Evolutionary conservation across 148 eudicot genomes (phyloP).

Genomic region (Fagopyrum esculentum): DNA sequence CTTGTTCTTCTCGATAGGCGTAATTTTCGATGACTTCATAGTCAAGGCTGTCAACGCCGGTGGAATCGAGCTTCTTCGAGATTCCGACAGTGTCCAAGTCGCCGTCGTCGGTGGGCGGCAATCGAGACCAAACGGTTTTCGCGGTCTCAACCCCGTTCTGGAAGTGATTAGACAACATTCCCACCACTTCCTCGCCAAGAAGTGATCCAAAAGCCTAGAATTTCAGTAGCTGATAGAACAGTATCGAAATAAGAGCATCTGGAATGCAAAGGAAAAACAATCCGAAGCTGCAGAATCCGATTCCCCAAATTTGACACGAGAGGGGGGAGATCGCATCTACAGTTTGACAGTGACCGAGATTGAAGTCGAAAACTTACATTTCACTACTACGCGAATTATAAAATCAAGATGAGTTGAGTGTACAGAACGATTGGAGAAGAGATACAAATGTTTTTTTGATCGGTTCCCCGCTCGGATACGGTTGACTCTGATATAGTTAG

Average conservation of each 20-base stretch:
- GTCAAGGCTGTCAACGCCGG: conserved; percentile 72
- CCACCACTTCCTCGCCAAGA: background rate
- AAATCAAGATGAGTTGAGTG: too few species aligned
- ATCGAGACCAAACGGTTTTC: conserved; percentile 61
- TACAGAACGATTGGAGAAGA: too few species aligned
- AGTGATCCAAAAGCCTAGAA: background rate
- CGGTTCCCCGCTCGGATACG: too few species aligned
- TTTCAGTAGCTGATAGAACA: background rate
- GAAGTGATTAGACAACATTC: conserved; percentile 65
- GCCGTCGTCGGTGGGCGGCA: conserved; percentile 49
- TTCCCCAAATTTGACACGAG: background rate
- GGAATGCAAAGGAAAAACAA: too few species aligned
- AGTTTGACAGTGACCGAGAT: background rate
- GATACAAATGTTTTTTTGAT: too few species aligned
- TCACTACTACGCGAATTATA: too few species aligned
- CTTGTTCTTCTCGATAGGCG: conserved; percentile 88
- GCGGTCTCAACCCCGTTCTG: conserved; percentile 82
- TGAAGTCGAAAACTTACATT: background rate
- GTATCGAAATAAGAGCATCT: background rate
- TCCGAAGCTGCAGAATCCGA: background rate
- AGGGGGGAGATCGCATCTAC: background rate
- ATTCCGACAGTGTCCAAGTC: conserved; percentile 37
- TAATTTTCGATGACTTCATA: conserved; percentile 90
- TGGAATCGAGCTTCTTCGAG: conserved; percentile 36
- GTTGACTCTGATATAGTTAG: too few species aligned